Evolutionary conservation across 2,329 filamentous ascomycete genomes (phyloP), one percentile per base, ranked within the genome.

Genomic region (Aspergillus sp.): DNA sequence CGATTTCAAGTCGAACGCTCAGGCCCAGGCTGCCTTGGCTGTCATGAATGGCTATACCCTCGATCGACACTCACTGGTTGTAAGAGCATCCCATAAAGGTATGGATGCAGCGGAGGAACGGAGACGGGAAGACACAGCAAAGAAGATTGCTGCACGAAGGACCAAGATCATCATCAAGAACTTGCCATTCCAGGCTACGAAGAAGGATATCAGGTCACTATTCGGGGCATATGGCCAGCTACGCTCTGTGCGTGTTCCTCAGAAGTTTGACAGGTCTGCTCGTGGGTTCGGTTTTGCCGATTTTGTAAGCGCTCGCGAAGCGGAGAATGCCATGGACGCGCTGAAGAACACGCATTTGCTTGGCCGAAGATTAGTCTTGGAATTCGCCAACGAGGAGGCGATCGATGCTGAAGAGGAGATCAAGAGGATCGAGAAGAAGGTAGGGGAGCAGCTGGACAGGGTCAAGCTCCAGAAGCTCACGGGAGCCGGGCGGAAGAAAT

Each of bases 151-250:
- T 25, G 86, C 85, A 17, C 87, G 89, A 74, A 86, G 88, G 68
- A 97, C 93, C 52, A 98, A 98, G 84, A 90, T 99, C 73, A 89
- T 98, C 78, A 90, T 99, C 82, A 99, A 98, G 84, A 99, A 99
- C 82, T 81, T 99, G 78, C 94, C 95, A 22, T 99, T 99, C 81
- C 92, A 98, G 81, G 90, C 91, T 53, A 90, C 89, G 57, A 97
- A 97, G 82, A 95, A 96, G 77, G 95, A 99, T 75, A 85, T 99
- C 61, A 87, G 92, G 65, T 84, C 90, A 57, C 84, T 98, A 47
- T 93, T 98, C 75, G 88, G 91, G 64, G 89, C 92, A 41, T 98
- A 97, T 79, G 96, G 95, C 50, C 90, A 97, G 76, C 87, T 99
- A 65, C 90, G 92, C 72, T 94, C 93, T 57, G 92, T 99, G 64